These are phyloP conservation scores for Dryas octopetala DNA, from an alignment of 306 rosid species.

Conservation along the genomic window DNA sequence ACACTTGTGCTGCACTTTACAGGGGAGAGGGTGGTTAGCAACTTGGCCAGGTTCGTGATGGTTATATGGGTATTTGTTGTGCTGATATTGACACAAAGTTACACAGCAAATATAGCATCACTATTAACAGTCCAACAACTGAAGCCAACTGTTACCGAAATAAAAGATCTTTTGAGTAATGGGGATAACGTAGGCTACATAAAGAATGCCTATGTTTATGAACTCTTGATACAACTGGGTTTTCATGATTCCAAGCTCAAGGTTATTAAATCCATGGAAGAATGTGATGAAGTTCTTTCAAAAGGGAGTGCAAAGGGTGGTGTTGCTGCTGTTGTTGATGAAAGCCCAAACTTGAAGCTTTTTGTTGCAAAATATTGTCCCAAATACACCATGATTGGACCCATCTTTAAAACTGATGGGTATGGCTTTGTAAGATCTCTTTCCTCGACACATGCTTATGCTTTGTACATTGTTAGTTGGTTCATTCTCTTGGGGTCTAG, in stretches of 20 bases:
- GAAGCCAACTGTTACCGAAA: constrained; percentile 37
- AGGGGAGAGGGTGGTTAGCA: too few species aligned
- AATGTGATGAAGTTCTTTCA: constrained; percentile 15
- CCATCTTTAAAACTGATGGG: constrained; percentile 48
- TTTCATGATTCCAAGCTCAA: constrained; percentile 27
- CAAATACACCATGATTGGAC: constrained; percentile 49
- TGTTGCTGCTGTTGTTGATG: constrained; percentile 52
- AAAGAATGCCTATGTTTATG: constrained; percentile 14
- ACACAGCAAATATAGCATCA: constrained; percentile 61
- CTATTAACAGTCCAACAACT: constrained; percentile 53
- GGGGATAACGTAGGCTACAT: constrained; percentile 28
- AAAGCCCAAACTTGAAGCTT: constrained; percentile 39
- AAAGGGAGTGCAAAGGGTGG: constrained; percentile 42
- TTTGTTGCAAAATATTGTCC: constrained; percentile 42
- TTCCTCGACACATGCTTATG: too few species aligned
- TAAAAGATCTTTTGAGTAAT: constrained; percentile 31
- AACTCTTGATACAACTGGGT: constrained; percentile 17
- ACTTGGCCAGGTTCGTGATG: too few species aligned
- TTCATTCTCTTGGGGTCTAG: too few species aligned
- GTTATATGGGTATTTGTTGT: too few species aligned
- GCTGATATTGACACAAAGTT: constrained; percentile 53
- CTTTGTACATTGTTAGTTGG: too few species aligned
- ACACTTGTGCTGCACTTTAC: too few species aligned
- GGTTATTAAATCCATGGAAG: constrained; percentile 11
- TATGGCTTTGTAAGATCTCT: constrained; percentile 54